A percentile compares a stretch with the other conserved stretches of the same genome.
These are phyloP conservation scores for Fulvia fulva DNA, from an alignment of 2,329 filamentous ascomycete genomes.

Conservation along the genomic window DNA sequence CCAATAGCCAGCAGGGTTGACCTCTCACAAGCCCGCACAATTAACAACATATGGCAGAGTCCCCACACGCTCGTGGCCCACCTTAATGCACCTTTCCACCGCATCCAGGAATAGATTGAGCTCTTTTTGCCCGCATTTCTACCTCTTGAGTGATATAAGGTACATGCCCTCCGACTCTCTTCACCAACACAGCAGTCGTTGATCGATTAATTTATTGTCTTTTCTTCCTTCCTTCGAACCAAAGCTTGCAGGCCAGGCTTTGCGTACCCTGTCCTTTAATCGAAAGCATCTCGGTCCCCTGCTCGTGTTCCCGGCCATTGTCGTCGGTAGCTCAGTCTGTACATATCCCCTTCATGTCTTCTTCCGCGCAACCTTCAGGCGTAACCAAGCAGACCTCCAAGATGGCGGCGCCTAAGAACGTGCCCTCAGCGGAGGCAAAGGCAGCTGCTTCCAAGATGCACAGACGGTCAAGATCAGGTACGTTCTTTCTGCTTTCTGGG, in stretches of 20 bases:
- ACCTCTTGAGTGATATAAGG: conserved; percentile 46
- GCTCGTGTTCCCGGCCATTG: conserved; percentile 30
- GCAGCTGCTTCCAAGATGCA: conserved; percentile 74
- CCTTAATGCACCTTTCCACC: conserved; percentile 18
- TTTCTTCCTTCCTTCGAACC: conserved; percentile 35
- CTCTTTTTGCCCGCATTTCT: conserved; percentile 37
- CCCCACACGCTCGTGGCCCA: conserved; percentile 20
- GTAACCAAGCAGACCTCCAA: conserved; percentile 38
- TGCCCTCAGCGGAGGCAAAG: conserved; percentile 51
- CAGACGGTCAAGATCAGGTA: conserved; percentile 90
- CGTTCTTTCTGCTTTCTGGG: conserved; percentile 39
- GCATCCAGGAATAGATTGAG: conserved; percentile 47
- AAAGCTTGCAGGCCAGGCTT: conserved; percentile 48
- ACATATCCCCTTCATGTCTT: conserved; percentile 46
- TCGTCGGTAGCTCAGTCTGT: conserved; percentile 32
- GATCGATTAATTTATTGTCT: conserved; percentile 47
- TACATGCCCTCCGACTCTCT: conserved; percentile 36
- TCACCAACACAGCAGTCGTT: conserved; percentile 37
- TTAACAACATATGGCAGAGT: conserved; percentile 23
- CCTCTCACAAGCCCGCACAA: conserved; percentile 21
- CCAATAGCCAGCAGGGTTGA: conserved; percentile 23
- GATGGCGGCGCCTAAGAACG: conserved; percentile 47
- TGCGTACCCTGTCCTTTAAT: conserved; percentile 42
- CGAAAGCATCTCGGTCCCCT: conserved; percentile 32
- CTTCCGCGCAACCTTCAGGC: conserved; percentile 39